Conservation (phyloP, 2,329 filamentous ascomycete species). For the Dichotomopilus funicola region DNA sequence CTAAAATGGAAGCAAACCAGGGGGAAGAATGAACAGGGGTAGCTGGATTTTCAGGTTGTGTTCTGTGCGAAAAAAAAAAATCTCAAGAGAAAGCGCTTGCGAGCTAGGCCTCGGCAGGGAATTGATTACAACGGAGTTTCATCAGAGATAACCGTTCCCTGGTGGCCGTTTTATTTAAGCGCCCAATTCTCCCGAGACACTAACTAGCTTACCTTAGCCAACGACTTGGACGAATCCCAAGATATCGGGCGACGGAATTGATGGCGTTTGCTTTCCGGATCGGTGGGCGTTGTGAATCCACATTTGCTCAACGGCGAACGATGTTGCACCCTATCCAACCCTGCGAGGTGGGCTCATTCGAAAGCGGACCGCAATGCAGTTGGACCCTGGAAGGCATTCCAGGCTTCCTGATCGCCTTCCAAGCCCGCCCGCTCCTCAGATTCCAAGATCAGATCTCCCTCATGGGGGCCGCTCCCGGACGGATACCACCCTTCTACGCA, state of each 20-base stretch:
- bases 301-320: slow-evolving; percentile 1
- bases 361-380: slow-evolving; percentile 10
- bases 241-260: slow-evolving; percentile 7
- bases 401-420: slow-evolving; percentile 26
- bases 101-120: not conserved
- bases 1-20: slow-evolving; percentile 10
- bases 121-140: no score
- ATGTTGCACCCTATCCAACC: slow-evolving; percentile 15
- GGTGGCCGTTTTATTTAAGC: no score
- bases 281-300: not conserved
- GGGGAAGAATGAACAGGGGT: slow-evolving; percentile 7
- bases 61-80: no score
- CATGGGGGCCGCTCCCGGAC: slow-evolving; percentile 24
- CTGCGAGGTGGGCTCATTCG: slow-evolving; percentile 11
- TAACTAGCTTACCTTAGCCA: not conserved
- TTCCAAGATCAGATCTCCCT: slow-evolving; percentile 25
- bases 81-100: not conserved
- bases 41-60: not conserved
- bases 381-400: slow-evolving; percentile 15
- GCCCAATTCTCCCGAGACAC: no score
- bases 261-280: not conserved
- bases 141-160: no score
- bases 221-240: not conserved
- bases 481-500: slow-evolving; percentile 25
- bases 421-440: slow-evolving; percentile 19